Evolutionary conservation across 192 early-diverging fungal species (phyloP).

Genomic region (Podila clonocystis): DNA sequence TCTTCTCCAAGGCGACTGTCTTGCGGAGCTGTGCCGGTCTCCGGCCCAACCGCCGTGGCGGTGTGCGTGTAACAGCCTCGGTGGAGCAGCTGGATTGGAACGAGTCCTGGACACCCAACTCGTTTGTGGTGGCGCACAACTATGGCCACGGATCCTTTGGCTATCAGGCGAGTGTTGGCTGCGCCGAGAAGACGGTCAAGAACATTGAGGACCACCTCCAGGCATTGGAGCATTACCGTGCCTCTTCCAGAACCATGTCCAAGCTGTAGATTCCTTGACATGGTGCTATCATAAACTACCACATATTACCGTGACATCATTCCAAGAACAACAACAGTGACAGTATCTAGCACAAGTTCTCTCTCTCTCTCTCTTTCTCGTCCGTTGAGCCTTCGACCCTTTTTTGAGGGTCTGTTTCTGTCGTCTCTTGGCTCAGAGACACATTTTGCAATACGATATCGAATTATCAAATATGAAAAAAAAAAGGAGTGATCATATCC

Average conservation of each 20-base stretch:
- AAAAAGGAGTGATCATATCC: too few relatives aligned
- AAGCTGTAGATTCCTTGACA: slow-evolving; percentile 9
- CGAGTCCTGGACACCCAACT: slow-evolving; percentile 15
- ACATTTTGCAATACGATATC: too few relatives aligned
- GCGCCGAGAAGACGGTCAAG: slow-evolving; percentile 54
- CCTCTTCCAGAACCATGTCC: slow-evolving; percentile 2
- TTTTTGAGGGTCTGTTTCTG: neutral
- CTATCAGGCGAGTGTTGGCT: slow-evolving; percentile 70
- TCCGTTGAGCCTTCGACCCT: neutral
- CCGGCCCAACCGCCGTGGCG: slow-evolving; percentile 62
- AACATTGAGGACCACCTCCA: slow-evolving; percentile 50
- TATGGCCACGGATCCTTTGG: slow-evolving; percentile 77
- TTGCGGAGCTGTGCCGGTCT: slow-evolving; percentile 61
- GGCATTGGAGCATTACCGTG: slow-evolving; percentile 2
- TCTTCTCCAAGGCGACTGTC: slow-evolving; percentile 55
- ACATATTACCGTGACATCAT: neutral
- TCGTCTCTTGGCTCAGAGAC: too few relatives aligned
- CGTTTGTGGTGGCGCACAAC: slow-evolving; percentile 63
- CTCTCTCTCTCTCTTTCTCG: neutral
- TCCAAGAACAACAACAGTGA: too few relatives aligned
- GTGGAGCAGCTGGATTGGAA: slow-evolving; percentile 47
- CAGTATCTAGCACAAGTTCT: too few relatives aligned
- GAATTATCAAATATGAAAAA: too few relatives aligned
- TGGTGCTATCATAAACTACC: too few relatives aligned
- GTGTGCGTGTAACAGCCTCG: slow-evolving; percentile 61